Base-by-base conservation (phyloP, 306 rosid genomes). In the Quercus wislizeni region DNA sequence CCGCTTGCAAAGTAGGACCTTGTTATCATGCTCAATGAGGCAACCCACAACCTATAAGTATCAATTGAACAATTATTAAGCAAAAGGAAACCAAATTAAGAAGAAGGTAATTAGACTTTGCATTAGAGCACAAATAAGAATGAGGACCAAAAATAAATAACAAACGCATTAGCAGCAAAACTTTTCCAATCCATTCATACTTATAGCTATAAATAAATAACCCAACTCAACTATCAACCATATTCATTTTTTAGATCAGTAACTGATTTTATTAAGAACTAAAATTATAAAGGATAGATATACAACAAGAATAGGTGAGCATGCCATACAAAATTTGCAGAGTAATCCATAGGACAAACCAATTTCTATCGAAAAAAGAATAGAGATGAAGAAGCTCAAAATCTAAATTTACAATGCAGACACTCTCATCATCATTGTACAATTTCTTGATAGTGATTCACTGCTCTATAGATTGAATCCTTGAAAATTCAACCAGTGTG, bases 1-100 rank as follows among this genome's bases (percentile, higher is more conserved):
- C 88, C 99, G 86, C 96, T 93, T 95, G 94, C 99, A 95, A 88
- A 95, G 99, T 74, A 95, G 89, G 80, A 92, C 88, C 87, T 87
- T 89, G 81, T 88, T 82, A 31, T 95, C 98, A 27, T 93, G 91
- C 84, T 86, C 94, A 70, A 95, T 73, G 74, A 95, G 92, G 91
- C 99, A 95, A 71, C 99, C 99, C 74, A 91, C 98, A 31, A 95
- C 98, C 98, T 95, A 82, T 83, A 56, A 80, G 57, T 35, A 74
- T 55, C 79, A 30, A 61, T 68, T 11, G 12, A 46, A 41, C 57
- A 55, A 81, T 85, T 75, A 76, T 71, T 82, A 79, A 15, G 75
- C 70, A 57, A 79, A 82, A 74, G 73, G 76, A 73, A 61, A 69
- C 19, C 77, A 74, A 25, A 58, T 79, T 74, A 69, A 76, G 59